These are phyloP conservation scores for Xerocomellus dryophilus DNA, from an alignment of 768 basidiomycete genomes.

Conservation along the genomic window DNA sequence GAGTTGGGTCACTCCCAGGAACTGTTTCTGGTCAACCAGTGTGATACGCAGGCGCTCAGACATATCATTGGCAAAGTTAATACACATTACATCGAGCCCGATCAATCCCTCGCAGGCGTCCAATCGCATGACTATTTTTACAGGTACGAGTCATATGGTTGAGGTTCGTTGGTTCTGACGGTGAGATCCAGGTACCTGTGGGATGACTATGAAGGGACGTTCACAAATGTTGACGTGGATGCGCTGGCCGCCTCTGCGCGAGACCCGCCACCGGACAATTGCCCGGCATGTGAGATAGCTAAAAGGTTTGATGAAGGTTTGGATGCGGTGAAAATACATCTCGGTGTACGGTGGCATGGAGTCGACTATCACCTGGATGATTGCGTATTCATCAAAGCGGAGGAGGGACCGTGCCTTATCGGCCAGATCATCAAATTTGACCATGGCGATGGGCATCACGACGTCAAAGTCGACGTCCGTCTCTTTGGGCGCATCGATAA, in stretches of 20 bases:
- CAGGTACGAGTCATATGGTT: constrained; percentile 38
- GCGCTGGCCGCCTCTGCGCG: constrained; percentile 10
- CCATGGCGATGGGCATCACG: constrained; percentile 14
- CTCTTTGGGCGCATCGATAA: constrained; percentile 52
- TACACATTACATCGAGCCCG: constrained; percentile 36
- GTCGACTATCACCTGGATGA: constrained; percentile 59
- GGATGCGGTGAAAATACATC: constrained; percentile 28
- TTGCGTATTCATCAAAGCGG: constrained; percentile 50
- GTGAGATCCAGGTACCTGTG: constrained; percentile 46
- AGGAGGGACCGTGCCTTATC: constrained; percentile 52
- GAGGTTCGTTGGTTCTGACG: constrained; percentile 1
- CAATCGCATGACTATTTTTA: constrained; percentile 51
- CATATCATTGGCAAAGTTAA: constrained; percentile 48
- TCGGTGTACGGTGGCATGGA: constrained; percentile 47
- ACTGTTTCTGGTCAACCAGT: constrained; percentile 57
- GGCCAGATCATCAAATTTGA: constrained; percentile 47
- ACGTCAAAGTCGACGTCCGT: constrained; percentile 32
- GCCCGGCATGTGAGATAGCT: constrained; percentile 43
- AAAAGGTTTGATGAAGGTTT: constrained; percentile 34
- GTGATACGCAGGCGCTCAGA: constrained; percentile 41
- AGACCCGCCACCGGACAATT: constrained; percentile 47
- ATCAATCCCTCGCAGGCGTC: constrained; percentile 24
- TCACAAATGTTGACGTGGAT: constrained; percentile 39
- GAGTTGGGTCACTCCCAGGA: constrained; percentile 64
- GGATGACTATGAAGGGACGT: constrained; percentile 43